A percentile compares a stretch with the other conserved stretches of the same genome.
phyloP scores from a whole-genome alignment of 768 basidiomycete species.

The Tylopilus balloui region DNA sequence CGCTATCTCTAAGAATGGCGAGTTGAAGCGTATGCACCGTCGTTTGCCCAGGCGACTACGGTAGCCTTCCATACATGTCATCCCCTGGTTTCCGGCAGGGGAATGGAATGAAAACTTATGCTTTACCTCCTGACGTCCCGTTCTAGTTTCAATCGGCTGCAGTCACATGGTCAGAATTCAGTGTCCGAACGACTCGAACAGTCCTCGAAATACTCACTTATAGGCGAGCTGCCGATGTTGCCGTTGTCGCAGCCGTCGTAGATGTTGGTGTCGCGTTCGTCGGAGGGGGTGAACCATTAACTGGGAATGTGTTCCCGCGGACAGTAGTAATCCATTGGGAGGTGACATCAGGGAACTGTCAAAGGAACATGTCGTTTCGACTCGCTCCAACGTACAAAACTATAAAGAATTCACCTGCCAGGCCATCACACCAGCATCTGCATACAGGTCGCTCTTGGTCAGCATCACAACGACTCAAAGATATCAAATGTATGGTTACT shows the following conservation, averaged over 20 bases:
- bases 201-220: constrained; percentile 25
- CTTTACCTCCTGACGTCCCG: constrained; percentile 29
- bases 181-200: not conserved
- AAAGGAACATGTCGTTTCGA: not conserved
- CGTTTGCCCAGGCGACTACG: not conserved
- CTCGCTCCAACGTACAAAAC: not conserved
- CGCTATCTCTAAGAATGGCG: no score
- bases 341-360: constrained; percentile 37
- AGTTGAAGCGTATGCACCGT: no score
- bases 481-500: no score
- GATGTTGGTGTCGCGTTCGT: not conserved
- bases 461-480: constrained; percentile 31
- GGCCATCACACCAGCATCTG: constrained; percentile 37
- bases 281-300: not conserved
- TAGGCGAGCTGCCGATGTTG: constrained; percentile 34
- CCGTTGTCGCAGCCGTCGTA: not conserved
- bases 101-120: not conserved
- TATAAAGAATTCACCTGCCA: no score
- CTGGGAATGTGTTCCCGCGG: not conserved
- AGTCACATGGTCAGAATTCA: constrained; percentile 29
- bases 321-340: constrained; percentile 27
- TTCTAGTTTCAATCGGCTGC: constrained; percentile 43
- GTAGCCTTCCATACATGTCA: not conserved
- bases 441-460: not conserved
- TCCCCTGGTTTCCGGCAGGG: not conserved